Evolutionary conservation across 805 yeast genomes (phyloP).

Genomic region (Lipomyces sp.): DNA sequence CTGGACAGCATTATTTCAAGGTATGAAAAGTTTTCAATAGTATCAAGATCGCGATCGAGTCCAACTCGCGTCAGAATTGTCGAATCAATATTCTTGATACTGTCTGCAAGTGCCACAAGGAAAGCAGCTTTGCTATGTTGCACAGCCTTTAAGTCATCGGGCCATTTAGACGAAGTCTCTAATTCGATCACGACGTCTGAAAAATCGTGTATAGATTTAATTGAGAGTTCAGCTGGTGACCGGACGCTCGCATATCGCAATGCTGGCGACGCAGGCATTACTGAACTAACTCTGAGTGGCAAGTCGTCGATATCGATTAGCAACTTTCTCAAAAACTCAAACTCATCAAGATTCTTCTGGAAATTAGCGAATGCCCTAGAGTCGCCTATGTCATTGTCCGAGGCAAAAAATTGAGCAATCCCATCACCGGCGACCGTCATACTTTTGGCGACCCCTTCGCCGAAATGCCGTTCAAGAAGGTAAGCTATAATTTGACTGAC

Average conservation of each 20-base stretch:
- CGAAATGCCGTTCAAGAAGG: constrained; percentile 67
- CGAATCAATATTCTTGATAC: constrained; percentile 52
- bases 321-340: constrained; percentile 56
- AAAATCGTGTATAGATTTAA: constrained; percentile 48
- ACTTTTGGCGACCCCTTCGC: constrained; percentile 45
- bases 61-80: constrained; percentile 64
- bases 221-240: constrained; percentile 70
- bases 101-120: constrained; percentile 67
- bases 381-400: constrained; percentile 46
- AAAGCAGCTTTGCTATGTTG: constrained; percentile 93
- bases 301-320: constrained; percentile 55
- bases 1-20: constrained; percentile 79
- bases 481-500: constrained; percentile 67
- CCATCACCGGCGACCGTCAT: constrained; percentile 20
- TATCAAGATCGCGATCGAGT: constrained; percentile 55
- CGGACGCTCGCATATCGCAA: constrained; percentile 75
- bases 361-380: constrained; percentile 33
- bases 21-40: constrained; percentile 50
- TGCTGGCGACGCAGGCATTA: constrained; percentile 74
- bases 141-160: constrained; percentile 81
- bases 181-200: constrained; percentile 83
- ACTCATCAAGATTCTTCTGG: constrained; percentile 49
- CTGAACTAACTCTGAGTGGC: constrained; percentile 73
- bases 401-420: constrained; percentile 44
- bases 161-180: constrained; percentile 93